These are phyloP conservation scores for Boletellus ananiceps DNA, from an alignment of 768 basidiomycete genomes.

Conservation along the genomic window DNA sequence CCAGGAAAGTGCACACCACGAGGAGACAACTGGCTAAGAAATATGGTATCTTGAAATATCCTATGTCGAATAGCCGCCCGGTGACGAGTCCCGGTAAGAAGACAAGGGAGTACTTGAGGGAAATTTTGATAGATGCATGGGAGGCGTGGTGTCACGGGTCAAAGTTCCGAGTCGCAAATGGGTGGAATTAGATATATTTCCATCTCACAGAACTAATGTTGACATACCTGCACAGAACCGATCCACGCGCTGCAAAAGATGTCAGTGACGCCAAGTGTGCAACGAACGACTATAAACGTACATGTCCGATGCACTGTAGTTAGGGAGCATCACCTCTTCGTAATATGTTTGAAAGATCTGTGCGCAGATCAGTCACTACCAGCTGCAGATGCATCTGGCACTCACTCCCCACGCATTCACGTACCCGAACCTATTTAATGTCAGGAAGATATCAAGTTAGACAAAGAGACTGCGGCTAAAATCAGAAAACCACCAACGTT, in stretches of 20 bases:
- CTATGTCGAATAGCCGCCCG: constrained; percentile 72
- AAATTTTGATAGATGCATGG: too few species aligned
- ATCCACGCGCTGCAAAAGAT: constrained; percentile 63
- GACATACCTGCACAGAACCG: constrained; percentile 62
- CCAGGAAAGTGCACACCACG: constrained; percentile 54
- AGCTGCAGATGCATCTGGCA: constrained; percentile 18
- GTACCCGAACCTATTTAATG: constrained; percentile 52
- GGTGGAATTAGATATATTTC: background rate
- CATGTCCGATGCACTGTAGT: constrained; percentile 59
- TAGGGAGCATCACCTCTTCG: constrained; percentile 44
- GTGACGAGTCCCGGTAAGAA: constrained; percentile 59
- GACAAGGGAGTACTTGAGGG: constrained; percentile 52
- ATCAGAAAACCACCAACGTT: constrained; percentile 31
- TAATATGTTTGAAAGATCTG: constrained; percentile 76
- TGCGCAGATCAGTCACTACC: background rate
- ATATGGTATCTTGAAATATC: constrained; percentile 55
- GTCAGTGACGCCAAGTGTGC: background rate
- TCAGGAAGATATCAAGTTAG: background rate
- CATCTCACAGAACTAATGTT: background rate
- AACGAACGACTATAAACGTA: constrained; percentile 20
- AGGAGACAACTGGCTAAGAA: constrained; percentile 45
- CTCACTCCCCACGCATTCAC: constrained; percentile 72
- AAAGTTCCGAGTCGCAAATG: too few species aligned
- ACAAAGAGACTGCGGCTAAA: background rate
- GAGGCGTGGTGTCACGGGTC: too few species aligned